phyloP scores from a whole-genome alignment of 352 stramenopile genomes.

The Pythium inflatum region DNA sequence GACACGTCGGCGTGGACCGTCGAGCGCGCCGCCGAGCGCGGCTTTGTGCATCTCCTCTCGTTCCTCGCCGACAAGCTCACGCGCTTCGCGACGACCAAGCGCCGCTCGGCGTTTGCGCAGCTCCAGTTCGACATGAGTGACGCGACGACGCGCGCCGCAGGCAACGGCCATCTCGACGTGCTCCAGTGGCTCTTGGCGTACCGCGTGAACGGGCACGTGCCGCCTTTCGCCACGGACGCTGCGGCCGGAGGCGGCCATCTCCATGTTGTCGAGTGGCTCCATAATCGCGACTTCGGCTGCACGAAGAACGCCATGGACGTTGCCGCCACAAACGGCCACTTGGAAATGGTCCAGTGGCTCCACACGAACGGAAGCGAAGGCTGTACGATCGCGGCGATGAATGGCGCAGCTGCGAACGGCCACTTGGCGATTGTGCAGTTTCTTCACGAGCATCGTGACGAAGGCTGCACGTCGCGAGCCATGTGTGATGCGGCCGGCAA shows the following conservation, averaged over 20 bases:
- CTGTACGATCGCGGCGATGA: conserved; percentile 49
- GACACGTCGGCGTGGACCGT: conserved; percentile 51
- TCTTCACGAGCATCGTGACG: conserved; percentile 39
- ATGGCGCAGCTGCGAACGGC: conserved; percentile 38
- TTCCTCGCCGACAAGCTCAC: conserved; percentile 35
- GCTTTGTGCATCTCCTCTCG: conserved; percentile 47
- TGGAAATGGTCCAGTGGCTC: background rate
- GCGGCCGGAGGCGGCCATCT: conserved; percentile 45
- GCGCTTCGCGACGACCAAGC: background rate
- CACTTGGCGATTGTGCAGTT: conserved; percentile 43
- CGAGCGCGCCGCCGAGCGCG: conserved; percentile 38
- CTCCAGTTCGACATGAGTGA: conserved; percentile 43
- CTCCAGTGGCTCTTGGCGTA: conserved; percentile 44
- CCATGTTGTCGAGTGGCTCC: background rate
- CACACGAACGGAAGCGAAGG: conserved; percentile 29
- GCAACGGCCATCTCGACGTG: conserved; percentile 29
- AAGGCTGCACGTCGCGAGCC: conserved; percentile 44
- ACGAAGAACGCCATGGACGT: background rate
- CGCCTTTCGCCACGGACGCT: conserved; percentile 37
- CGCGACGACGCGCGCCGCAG: conserved; percentile 18
- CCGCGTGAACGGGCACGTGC: background rate
- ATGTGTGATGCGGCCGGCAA: conserved; percentile 53
- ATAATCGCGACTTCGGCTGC: background rate
- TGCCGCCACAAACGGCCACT: background rate
- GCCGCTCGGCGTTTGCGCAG: conserved; percentile 12